Evolutionary conservation across 2,329 filamentous ascomycete genomes (phyloP).

Genomic region (Aureobasidium leucospermi): DNA sequence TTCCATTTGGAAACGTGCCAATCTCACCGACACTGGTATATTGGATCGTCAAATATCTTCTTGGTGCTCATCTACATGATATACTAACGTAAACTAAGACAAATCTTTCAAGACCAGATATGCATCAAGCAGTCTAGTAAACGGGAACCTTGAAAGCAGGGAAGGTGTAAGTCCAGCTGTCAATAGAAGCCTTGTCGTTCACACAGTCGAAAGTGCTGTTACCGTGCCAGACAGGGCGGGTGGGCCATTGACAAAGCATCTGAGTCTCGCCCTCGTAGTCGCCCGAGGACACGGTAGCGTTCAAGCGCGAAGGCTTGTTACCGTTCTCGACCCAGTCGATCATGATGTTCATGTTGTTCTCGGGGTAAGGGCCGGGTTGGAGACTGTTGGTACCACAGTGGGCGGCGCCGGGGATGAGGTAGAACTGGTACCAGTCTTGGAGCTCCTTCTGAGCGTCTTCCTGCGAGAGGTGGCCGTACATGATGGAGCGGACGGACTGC

Average conservation of each 20-base stretch:
- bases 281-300: conserved; percentile 29
- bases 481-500: conserved; percentile 45
- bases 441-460: conserved; percentile 27
- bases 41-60: no score
- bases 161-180: conserved; percentile 35
- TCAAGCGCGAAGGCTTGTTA: conserved; percentile 37
- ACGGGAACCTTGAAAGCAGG: conserved; percentile 34
- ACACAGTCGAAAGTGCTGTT: conserved; percentile 32
- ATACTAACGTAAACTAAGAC: no score
- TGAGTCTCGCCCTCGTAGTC: conserved; percentile 28
- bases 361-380: conserved; percentile 31
- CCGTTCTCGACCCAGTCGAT: conserved; percentile 49
- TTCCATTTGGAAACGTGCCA: no score
- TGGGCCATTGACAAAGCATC: conserved; percentile 37
- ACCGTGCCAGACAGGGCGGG: conserved; percentile 34
- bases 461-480: conserved; percentile 31
- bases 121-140: conserved; percentile 21
- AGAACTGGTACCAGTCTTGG: conserved; percentile 49
- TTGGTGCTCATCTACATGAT: no score
- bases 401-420: conserved; percentile 46
- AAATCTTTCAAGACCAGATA: no score
- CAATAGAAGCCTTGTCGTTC: conserved; percentile 31
- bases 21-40: no score
- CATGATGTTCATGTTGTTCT: conserved; percentile 40
- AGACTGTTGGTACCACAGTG: conserved; percentile 44